Evolutionary conservation across 148 eudicot species (phyloP).

Genomic region (Oxyria digyna): DNA sequence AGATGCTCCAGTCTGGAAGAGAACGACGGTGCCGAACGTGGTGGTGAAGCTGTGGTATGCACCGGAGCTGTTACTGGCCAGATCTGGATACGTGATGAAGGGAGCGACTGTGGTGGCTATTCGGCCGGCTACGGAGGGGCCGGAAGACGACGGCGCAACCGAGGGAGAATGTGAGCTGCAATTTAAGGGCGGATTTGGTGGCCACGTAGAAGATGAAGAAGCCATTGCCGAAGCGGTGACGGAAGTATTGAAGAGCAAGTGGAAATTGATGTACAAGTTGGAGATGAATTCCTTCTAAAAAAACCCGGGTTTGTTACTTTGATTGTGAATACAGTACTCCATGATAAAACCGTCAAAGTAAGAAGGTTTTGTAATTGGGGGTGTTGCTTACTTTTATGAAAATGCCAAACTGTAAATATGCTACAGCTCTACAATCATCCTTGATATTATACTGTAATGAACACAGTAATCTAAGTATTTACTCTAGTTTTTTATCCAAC

Average conservation of each 20-base stretch:
- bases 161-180: conserved; percentile 8
- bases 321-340: background rate
- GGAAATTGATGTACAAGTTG: conserved; percentile 19
- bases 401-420: background rate
- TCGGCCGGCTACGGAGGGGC: conserved; percentile 16
- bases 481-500: no score
- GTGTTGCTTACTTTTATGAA: background rate
- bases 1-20: conserved; percentile 13
- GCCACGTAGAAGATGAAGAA: conserved; percentile 18
- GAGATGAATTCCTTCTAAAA: conserved; percentile 20
- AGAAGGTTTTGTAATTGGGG: background rate
- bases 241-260: conserved; percentile 22
- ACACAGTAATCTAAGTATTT: no score
- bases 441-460: no score
- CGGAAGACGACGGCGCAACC: background rate
- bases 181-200: conserved; percentile 19
- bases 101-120: conserved; percentile 62
- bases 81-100: conserved; percentile 34
- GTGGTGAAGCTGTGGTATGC: conserved; percentile 52
- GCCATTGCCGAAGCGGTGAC: conserved; percentile 24
- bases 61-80: conserved; percentile 39
- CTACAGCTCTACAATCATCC: no score
- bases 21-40: conserved; percentile 20
- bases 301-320: background rate
- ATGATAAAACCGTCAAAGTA: background rate